These are phyloP conservation scores for Leccinum variicolor DNA, from an alignment of 768 basidiomycete genomes.

Conservation along the genomic window DNA sequence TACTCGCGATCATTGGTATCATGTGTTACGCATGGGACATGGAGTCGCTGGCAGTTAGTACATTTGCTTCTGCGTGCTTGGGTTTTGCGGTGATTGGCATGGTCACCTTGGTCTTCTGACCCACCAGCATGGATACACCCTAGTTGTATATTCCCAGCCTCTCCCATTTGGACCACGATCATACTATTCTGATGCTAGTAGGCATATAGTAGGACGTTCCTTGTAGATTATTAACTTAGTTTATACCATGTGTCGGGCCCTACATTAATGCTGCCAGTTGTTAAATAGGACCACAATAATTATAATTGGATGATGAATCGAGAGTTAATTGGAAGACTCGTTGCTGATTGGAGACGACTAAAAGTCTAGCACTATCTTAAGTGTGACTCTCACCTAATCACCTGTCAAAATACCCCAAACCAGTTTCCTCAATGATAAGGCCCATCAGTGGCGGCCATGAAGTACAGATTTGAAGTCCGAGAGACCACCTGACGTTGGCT, in stretches of 20 bases:
- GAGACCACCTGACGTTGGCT: not conserved
- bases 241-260: not conserved
- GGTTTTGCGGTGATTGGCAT: constrained; percentile 31
- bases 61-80: constrained; percentile 41
- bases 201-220: not conserved
- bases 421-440: not conserved
- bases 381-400: not conserved
- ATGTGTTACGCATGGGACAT: constrained; percentile 49
- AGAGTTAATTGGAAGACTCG: not conserved
- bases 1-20: constrained; percentile 48
- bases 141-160: not conserved
- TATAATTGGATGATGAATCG: not conserved
- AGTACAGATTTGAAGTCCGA: not conserved
- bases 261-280: not conserved
- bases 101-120: constrained; percentile 12
- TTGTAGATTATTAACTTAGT: not conserved
- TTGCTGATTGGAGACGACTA: not conserved
- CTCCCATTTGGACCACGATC: not conserved
- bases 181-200: not conserved
- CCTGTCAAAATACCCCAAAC: not conserved
- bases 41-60: constrained; percentile 42
- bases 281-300: not conserved
- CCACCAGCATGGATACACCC: not conserved
- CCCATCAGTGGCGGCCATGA: not conserved
- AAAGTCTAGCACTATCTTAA: too few species aligned